Base-by-base conservation (phyloP, 1,139 yeast species). In the Schizosaccharomyces versatilis region DNA sequence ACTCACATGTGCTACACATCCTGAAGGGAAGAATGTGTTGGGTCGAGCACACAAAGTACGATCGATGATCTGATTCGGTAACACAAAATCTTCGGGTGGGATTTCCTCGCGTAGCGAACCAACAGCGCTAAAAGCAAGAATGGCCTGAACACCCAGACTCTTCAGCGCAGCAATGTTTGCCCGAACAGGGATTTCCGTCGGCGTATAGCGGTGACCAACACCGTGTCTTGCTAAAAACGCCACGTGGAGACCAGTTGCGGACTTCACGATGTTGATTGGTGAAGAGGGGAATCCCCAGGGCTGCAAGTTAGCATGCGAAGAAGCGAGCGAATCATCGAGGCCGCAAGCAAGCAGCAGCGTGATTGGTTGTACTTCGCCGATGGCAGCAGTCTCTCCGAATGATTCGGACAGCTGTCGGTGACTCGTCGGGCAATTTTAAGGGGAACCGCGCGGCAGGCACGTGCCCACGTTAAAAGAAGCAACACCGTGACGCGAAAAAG, bases 281-380 rank as follows among this genome's bases (percentile, higher is more conserved):
- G 94, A 82, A 6, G 97, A 86, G 24, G 99, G 95, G 62, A 75
- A 76, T 7, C 98, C 99, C 97, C 98, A 90, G 32, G 99, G 99
- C 8, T 98, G 90, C 17, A 81, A 24, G 32, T 24, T 24, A 24
- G 75, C 55, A 85, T 69, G 7, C 84, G 77, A 54, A 86, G 5
- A 24, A 5, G 32, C 32, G 32, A 24, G 32, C 32, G 32, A 24
- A 24, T 24, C 32, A 24, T 24, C 2, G 32, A 24, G 32, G 70
- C 61, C 10, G 41, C n/a, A 10, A 38, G 41, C 32, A 24, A 24
- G 32, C 32, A 24, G 32, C 32, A 24, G 32, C 32, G 32, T 24
- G 32, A 24, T 24, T 24, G 32, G 32, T 5, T 24, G 32, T 3
- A 24, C 2, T 5, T 24, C 5, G 32, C 32, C 32, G 32, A 24